Evolutionary conservation across 1,284 basidiomycete species (phyloP).

Genomic region (Meira miltonrushii): DNA sequence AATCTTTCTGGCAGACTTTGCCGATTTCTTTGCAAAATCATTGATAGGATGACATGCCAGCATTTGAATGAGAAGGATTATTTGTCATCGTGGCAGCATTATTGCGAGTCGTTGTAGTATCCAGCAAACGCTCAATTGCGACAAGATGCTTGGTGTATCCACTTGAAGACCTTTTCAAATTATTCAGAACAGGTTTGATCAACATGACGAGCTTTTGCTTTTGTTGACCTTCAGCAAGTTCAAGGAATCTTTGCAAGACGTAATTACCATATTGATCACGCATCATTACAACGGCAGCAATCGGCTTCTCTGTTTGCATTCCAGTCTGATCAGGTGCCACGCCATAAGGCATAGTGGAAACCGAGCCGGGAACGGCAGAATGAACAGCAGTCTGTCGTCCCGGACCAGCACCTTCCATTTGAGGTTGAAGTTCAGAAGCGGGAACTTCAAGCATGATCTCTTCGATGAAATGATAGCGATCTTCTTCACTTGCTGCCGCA

Average conservation of each 20-base stretch:
- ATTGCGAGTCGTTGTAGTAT: background rate
- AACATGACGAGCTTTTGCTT: conserved; percentile 21
- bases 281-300: conserved; percentile 62
- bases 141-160: conserved; percentile 14
- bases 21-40: background rate
- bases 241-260: conserved; percentile 49
- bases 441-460: conserved; percentile 66
- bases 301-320: background rate
- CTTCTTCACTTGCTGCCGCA: conserved; percentile 62
- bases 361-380: background rate
- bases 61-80: background rate
- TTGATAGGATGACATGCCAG: background rate
- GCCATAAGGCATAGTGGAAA: background rate
- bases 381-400: conserved; percentile 4
- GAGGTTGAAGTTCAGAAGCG: background rate
- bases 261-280: conserved; percentile 77
- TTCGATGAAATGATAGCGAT: conserved; percentile 66
- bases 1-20: background rate
- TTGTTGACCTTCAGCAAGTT: conserved; percentile 31
- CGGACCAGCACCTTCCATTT: background rate
- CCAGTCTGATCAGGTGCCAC: background rate
- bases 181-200: conserved; percentile 23
- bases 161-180: conserved; percentile 15
- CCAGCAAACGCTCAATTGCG: conserved; percentile 14
- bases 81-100: conserved; percentile 1